Conservation (phyloP, 257 asterid species). For the Linderniella brevidens region DNA sequence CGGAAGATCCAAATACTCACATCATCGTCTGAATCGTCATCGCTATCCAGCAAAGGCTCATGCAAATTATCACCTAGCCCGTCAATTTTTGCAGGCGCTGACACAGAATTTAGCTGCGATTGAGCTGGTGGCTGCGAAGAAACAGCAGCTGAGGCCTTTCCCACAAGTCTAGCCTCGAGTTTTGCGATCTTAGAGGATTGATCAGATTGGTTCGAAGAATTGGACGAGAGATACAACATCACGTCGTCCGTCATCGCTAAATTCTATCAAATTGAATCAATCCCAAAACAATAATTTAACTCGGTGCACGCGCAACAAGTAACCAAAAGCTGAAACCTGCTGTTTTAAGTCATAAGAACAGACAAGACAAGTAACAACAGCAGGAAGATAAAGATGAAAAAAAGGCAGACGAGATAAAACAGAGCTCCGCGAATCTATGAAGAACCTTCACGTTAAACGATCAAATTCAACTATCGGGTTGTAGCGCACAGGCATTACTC, state of each 20-base stretch:
- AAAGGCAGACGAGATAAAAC: no score
- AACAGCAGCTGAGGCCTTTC: constrained; percentile 50
- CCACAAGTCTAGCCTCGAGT: constrained; percentile 86
- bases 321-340: neutral
- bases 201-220: constrained; percentile 85
- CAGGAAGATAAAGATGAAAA: no score
- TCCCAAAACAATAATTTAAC: neutral
- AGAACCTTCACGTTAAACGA: no score
- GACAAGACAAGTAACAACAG: no score
- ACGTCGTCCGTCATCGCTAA: constrained; percentile 66
- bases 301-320: neutral
- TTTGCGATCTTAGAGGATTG: constrained; percentile 74
- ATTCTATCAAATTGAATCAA: constrained; percentile 7
- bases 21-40: constrained; percentile 53
- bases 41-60: constrained; percentile 44
- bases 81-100: constrained; percentile 30
- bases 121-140: constrained; percentile 21
- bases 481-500: no score
- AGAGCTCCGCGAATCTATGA: no score
- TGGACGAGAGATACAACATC: constrained; percentile 62
- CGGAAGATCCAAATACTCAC: constrained; percentile 28
- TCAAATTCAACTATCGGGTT: no score
- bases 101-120: constrained; percentile 42
- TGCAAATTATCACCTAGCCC: constrained; percentile 21
- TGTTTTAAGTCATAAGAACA: no score